Evolutionary conservation across 2,329 filamentous ascomycete species (phyloP).

Genomic region (Apiospora rasikravindrae): DNA sequence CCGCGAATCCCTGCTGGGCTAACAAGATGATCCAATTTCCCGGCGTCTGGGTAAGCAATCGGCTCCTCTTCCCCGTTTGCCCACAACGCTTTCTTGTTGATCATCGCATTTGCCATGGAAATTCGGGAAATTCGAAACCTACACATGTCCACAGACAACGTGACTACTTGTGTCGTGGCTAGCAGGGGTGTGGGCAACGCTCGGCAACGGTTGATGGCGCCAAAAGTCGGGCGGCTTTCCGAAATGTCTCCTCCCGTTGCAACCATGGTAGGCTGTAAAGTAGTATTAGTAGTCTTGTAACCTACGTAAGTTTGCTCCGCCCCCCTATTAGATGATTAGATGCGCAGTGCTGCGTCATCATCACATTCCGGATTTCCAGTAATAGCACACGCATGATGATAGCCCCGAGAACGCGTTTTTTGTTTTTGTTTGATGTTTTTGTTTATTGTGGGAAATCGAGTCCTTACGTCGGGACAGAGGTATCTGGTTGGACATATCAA

Average conservation of each 20-base stretch:
- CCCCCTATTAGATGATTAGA: too few species aligned
- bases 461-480: background rate
- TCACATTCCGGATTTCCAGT: too few species aligned
- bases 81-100: background rate
- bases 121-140: constrained; percentile 1
- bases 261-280: background rate
- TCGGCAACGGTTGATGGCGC: background rate
- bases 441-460: background rate
- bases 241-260: background rate
- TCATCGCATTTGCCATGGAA: constrained; percentile 1
- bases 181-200: background rate
- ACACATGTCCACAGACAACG: background rate
- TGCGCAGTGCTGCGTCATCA: too few species aligned
- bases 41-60: background rate
- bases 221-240: background rate
- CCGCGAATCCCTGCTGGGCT: background rate
- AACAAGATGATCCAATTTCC: constrained; percentile 16
- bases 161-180: background rate
- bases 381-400: background rate
- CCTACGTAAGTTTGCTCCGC: too few species aligned
- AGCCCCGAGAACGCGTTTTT: background rate
- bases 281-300: too few species aligned
- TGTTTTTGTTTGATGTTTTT: background rate
- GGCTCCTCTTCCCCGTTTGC: background rate
- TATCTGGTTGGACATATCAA: background rate